A percentile compares a stretch with the other conserved stretches of the same genome.
These are phyloP conservation scores for Ensete ventricosum DNA, from an alignment of 176 grass and related monocot species.

Conservation along the genomic window DNA sequence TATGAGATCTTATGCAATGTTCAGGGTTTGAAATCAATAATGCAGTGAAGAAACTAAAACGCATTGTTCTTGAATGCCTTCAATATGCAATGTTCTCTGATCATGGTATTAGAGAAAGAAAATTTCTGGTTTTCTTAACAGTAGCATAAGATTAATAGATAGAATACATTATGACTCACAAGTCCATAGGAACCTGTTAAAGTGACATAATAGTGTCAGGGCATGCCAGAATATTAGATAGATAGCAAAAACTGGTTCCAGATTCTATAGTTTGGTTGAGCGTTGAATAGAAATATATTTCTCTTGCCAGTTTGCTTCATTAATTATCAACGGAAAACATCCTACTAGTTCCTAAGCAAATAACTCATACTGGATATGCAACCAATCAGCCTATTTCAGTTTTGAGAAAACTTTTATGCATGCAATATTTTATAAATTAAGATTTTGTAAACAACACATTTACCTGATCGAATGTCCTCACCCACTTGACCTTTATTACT, in stretches of 20 bases:
- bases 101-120: neutral
- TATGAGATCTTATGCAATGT: neutral
- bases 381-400: neutral
- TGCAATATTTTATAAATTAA: neutral
- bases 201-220: neutral
- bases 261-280: too few relatives aligned
- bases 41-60: too few relatives aligned
- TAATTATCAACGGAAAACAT: neutral
- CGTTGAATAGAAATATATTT: too few relatives aligned
- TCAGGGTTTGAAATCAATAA: too few relatives aligned
- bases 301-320: neutral
- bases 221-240: neutral
- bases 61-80: too few relatives aligned
- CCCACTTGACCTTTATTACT: slow-evolving; percentile 60
- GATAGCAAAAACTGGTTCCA: neutral
- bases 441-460: neutral
- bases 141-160: too few relatives aligned
- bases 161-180: neutral
- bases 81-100: too few relatives aligned
- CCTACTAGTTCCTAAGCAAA: neutral
- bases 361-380: neutral
- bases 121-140: too few relatives aligned
- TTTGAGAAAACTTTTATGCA: neutral
- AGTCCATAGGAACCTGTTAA: neutral
- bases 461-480: slow-evolving; percentile 17